Evolutionary conservation across 371 early-diverging fungal genomes (phyloP).

Genomic region (Nematocida minor): DNA sequence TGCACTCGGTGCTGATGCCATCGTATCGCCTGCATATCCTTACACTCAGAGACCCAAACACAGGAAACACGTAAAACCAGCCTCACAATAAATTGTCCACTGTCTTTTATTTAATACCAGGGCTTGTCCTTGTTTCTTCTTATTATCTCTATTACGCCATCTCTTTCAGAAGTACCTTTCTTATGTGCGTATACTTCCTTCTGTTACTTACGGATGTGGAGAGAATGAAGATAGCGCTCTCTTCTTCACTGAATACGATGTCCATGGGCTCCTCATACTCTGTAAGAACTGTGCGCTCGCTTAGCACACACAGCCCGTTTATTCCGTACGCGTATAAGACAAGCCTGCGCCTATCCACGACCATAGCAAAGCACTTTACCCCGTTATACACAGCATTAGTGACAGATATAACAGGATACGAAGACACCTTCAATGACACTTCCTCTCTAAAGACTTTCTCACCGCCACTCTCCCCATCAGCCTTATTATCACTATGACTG

Average conservation of each 20-base stretch:
- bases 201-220: too few species aligned
- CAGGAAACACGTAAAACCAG: too few species aligned
- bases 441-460: neutral
- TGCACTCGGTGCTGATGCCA: neutral
- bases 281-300: neutral
- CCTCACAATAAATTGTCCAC: too few species aligned
- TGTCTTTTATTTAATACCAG: too few species aligned
- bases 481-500: too few species aligned
- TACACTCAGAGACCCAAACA: neutral
- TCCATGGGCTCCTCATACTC: conserved; percentile 17
- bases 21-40: conserved; percentile 39
- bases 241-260: neutral
- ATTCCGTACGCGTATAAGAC: neutral
- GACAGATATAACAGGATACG: conserved; percentile 21
- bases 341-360: neutral
- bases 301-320: too few species aligned
- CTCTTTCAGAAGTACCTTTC: too few species aligned
- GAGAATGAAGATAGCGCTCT: neutral
- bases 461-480: too few species aligned
- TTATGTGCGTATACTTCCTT: too few species aligned
- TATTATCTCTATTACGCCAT: too few species aligned
- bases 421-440: neutral
- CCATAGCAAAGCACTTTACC: neutral
- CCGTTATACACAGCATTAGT: neutral
- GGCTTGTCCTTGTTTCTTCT: too few species aligned